Conservation (phyloP, 345 rosid species). For the Heritiera littoralis region DNA sequence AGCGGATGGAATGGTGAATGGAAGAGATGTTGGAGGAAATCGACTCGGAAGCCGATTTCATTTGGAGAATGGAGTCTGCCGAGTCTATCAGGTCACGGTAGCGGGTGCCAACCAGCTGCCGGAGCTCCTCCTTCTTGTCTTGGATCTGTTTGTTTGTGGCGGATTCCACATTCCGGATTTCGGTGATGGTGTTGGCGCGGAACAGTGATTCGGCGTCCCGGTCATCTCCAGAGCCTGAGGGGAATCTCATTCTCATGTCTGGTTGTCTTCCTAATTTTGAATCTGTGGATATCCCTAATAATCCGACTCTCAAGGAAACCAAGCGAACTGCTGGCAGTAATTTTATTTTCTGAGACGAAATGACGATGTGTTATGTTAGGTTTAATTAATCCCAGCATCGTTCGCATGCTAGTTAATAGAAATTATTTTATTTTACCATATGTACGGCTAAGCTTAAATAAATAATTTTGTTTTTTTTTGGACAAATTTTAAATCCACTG, state of each 20-base stretch:
- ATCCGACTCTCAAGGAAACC: too few relatives aligned
- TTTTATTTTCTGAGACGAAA: too few relatives aligned
- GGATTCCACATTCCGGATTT: constrained; percentile 78
- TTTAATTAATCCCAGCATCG: too few relatives aligned
- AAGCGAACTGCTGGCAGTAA: not conserved
- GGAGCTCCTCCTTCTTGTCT: constrained; percentile 93
- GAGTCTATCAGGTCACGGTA: constrained; percentile 96
- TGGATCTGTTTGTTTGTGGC: constrained; percentile 75
- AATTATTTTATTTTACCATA: too few relatives aligned
- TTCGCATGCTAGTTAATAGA: too few relatives aligned
- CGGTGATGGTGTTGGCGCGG: constrained; percentile 69
- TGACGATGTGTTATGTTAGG: too few relatives aligned
- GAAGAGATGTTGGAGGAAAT: constrained; percentile 70
- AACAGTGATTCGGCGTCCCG: constrained; percentile 85
- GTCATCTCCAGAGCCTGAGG: not conserved
- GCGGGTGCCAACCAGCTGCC: constrained; percentile 83
- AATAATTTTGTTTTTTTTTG: too few relatives aligned
- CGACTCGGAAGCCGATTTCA: constrained; percentile 80
- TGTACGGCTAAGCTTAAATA: too few relatives aligned
- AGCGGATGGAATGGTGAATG: constrained; percentile 55
- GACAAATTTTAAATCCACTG: too few relatives aligned
- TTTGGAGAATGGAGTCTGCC: constrained; percentile 83
- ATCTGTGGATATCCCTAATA: not conserved
- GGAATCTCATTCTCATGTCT: constrained; percentile 1
- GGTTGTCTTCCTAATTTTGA: not conserved